Evolutionary conservation across 345 rosid species (phyloP).

Genomic region (Eucalyptus marginata): DNA sequence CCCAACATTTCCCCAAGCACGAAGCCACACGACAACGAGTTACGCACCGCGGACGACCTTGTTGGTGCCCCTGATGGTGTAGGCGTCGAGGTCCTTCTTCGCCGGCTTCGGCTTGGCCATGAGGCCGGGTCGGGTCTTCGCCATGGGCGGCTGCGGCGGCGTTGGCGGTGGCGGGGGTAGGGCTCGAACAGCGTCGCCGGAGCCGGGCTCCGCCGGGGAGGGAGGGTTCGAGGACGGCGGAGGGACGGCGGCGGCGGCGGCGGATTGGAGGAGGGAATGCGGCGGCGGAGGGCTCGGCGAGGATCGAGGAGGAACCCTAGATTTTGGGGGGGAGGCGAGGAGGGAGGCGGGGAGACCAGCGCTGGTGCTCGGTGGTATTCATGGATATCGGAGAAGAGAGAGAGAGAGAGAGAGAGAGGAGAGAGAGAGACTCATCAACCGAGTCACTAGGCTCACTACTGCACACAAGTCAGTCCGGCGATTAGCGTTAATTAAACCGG

Average conservation of each 20-base stretch:
- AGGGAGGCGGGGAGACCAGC: background rate
- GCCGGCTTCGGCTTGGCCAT: conserved; percentile 8
- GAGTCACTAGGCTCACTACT: background rate
- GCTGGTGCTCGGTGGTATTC: background rate
- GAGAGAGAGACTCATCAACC: background rate
- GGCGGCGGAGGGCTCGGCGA: background rate
- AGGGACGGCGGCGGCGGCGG: background rate
- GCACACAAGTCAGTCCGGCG: background rate
- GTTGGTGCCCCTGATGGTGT: conserved; percentile 11
- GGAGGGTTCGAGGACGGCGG: background rate
- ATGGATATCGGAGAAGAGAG: background rate
- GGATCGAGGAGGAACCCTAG: conserved; percentile 17
- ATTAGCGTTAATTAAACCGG: background rate
- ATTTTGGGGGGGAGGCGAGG: background rate
- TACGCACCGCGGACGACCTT: conserved; percentile 1
- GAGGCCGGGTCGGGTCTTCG: conserved; percentile 64
- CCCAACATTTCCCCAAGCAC: background rate
- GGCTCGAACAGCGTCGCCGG: background rate
- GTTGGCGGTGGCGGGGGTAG: background rate
- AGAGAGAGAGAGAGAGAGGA: background rate
- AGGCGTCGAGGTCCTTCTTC: conserved; percentile 6
- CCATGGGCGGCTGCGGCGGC: conserved; percentile 23
- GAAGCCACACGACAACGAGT: background rate
- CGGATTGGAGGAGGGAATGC: background rate
- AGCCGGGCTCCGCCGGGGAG: background rate